These are phyloP conservation scores for Pseudozyma pruni DNA, from an alignment of 1,284 basidiomycete species.

Conservation along the genomic window DNA sequence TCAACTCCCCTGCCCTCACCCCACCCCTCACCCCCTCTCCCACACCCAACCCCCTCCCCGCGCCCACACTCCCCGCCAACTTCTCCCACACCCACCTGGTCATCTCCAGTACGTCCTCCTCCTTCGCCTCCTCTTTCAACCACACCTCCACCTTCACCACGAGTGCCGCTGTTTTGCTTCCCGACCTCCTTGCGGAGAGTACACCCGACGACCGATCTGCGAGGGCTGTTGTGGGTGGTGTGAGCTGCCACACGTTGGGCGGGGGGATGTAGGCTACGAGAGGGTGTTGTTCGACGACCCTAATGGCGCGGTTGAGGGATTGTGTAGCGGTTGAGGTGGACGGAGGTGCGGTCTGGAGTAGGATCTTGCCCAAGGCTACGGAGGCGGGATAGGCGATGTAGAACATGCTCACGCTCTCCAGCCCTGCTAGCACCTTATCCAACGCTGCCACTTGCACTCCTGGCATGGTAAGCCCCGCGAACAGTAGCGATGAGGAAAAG, in stretches of 20 bases:
- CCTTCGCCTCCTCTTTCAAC: slow-evolving; percentile 47
- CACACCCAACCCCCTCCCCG: slow-evolving; percentile 48
- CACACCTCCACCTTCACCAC: slow-evolving; percentile 57
- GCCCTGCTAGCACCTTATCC: slow-evolving; percentile 65
- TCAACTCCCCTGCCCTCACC: slow-evolving; percentile 61
- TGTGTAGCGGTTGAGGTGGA: slow-evolving; percentile 23
- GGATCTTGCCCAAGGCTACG: slow-evolving; percentile 59
- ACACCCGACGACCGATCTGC: slow-evolving; percentile 40
- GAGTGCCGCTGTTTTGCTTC: slow-evolving; percentile 57
- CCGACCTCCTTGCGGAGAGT: slow-evolving; percentile 35
- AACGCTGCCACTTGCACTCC: slow-evolving; percentile 61
- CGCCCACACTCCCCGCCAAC: slow-evolving; percentile 56
- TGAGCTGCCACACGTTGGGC: slow-evolving; percentile 64
- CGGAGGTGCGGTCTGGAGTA: slow-evolving; percentile 62
- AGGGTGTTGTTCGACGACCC: slow-evolving; percentile 58
- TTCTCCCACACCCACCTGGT: slow-evolving; percentile 63
- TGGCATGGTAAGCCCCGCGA: slow-evolving; percentile 57
- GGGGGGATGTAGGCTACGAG: slow-evolving; percentile 54
- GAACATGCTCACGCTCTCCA: slow-evolving; percentile 63
- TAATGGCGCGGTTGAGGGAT: slow-evolving; percentile 51
- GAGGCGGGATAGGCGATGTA: slow-evolving; percentile 62
- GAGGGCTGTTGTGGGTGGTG: slow-evolving; percentile 56
- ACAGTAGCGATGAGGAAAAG: slow-evolving; percentile 55
- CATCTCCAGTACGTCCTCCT: slow-evolving; percentile 58
- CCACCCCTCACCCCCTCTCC: slow-evolving; percentile 60